Evolutionary conservation across 179 eudicot species (phyloP), one percentile per base, ranked within the genome.

Genomic region (Amaranthus tricolor): DNA sequence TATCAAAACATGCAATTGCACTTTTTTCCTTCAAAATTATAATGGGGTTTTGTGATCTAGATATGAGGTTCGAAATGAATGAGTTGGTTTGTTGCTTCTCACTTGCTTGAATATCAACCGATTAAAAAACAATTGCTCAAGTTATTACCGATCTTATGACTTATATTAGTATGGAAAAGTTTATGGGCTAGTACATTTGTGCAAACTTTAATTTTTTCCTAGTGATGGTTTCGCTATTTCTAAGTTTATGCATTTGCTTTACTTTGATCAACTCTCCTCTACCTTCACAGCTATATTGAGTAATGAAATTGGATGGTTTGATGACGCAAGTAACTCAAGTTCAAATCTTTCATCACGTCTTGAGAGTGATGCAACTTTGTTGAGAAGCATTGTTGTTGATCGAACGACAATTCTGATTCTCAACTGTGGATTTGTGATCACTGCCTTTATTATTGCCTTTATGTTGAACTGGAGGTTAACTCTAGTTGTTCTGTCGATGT

Each of bases 301-400:
- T 78, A 95, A 93, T 59, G 99, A 95, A 87, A 91, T 93, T 56
- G 98, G 98, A 68, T 95, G 95, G 91, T 95, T 95, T 70, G 99
- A 95, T 54, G 89, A 91, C 61, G 48, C 83, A 70, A 86, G 77
- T 81, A 95, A 95, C 82, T 82, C 89, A 68, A 93, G 98, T 77
- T 84, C 96, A 17, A 88, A 81, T 84, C 94, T 95, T 6, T 87
- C 98, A 15, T 93, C 99, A 6, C 96, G 91, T 58, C 82, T 95
- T 51, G 99, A 91, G 74, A 88, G 86, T 83, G 99, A 95, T 74
- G 97, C 99, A 72, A 88, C 97, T 61, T 81, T 93, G 76, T 77
- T 95, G 74, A 83, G 84, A 81, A 87, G 85, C 17, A 84, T 93
- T 7, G 84, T 95, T 59, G 98, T 89, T 65, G 99, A 95, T 78